These are phyloP conservation scores for Saccharomycodes ludwigii DNA, from an alignment of 805 yeast species.

Conservation along the genomic window DNA sequence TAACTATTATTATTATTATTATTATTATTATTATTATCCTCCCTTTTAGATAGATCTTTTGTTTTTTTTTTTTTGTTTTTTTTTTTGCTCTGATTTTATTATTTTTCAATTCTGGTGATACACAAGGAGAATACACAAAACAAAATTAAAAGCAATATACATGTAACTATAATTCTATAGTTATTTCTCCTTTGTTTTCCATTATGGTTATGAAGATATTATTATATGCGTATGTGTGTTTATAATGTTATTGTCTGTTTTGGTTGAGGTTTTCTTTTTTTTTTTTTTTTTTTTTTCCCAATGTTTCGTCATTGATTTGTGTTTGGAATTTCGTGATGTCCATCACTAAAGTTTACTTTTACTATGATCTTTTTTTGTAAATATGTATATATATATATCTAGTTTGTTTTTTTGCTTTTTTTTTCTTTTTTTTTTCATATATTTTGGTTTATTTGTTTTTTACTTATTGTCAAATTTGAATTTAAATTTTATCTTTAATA, in stretches of 20 bases:
- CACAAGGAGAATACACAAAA: too few relatives aligned
- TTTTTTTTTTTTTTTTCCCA: constrained; percentile 1
- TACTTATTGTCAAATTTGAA: too few relatives aligned
- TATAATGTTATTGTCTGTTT: not conserved
- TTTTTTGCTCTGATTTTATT: not conserved
- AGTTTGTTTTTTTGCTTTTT: not conserved
- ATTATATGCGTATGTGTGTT: too few relatives aligned
- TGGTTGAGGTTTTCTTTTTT: constrained; percentile 1
- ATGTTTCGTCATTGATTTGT: constrained; percentile 2
- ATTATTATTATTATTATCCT: not conserved
- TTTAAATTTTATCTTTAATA: too few relatives aligned
- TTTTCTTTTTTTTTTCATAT: not conserved
- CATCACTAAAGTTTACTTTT: constrained; percentile 2
- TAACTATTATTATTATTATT: not conserved
- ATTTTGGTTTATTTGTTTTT: too few relatives aligned
- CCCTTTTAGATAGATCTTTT: not conserved
- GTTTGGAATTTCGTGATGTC: constrained; percentile 2
- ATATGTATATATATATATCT: constrained; percentile 2
- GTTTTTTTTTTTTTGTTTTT: not conserved
- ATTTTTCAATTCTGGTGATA: not conserved
- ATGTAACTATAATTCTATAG: too few relatives aligned
- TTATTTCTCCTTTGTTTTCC: too few relatives aligned
- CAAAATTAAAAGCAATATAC: too few relatives aligned
- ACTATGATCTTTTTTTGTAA: constrained; percentile 1
- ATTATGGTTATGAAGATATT: too few relatives aligned